Evolutionary conservation across 805 yeast species (phyloP).

Genomic region (Metschnikowia orientalis): DNA sequence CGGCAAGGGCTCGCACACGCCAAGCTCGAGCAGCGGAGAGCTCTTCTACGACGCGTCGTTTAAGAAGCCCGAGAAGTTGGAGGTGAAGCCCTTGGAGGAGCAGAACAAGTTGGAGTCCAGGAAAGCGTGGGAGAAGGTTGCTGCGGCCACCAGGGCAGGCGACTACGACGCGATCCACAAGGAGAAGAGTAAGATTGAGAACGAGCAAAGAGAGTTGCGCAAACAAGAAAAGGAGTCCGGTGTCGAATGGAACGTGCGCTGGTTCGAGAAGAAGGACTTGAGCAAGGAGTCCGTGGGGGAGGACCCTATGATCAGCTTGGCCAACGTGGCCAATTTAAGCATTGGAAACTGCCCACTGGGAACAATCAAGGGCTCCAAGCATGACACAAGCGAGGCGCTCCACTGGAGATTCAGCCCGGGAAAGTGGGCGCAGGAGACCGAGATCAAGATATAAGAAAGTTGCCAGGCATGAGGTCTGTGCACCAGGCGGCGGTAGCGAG

Average conservation of each 20-base stretch:
- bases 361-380: constrained; percentile 48
- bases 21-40: constrained; percentile 41
- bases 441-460: constrained; percentile 50
- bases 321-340: constrained; percentile 51
- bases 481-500: no score
- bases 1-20: constrained; percentile 49
- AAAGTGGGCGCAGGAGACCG: constrained; percentile 57
- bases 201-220: constrained; percentile 78
- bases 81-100: constrained; percentile 75
- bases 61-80: constrained; percentile 49
- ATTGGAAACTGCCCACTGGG: constrained; percentile 67
- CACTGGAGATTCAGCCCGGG: constrained; percentile 70
- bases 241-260: constrained; percentile 68
- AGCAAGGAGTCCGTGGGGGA: constrained; percentile 18
- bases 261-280: constrained; percentile 55
- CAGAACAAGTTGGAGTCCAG: constrained; percentile 82
- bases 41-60: constrained; percentile 61
- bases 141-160: constrained; percentile 74
- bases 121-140: constrained; percentile 86
- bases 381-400: constrained; percentile 45
- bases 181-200: constrained; percentile 77
- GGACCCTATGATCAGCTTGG: constrained; percentile 35
- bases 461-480: no score
- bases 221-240: constrained; percentile 65
- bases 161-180: constrained; percentile 71